phyloP scores from a whole-genome alignment of 345 rosid species.

The Moringa oleifera region DNA sequence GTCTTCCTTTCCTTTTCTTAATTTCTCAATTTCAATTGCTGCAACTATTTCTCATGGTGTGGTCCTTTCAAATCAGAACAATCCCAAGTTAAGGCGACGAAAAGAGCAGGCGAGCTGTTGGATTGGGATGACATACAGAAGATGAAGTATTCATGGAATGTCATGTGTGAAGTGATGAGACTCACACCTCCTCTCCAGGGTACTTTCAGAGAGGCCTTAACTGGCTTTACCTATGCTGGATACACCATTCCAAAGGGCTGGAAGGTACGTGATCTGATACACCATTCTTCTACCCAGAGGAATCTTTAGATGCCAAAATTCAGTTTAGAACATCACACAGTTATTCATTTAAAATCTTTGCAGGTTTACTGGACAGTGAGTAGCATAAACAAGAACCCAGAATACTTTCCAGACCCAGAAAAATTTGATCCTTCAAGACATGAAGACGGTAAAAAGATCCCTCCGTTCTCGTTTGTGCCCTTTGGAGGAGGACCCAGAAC shows the following conservation, averaged over 20 bases:
- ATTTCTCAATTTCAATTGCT: no score
- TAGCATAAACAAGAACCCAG: conserved; percentile 28
- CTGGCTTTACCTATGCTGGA: conserved; percentile 29
- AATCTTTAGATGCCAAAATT: no score
- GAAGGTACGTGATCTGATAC: conserved; percentile 40
- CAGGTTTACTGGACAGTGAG: conserved; percentile 43
- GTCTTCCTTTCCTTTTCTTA: no score
- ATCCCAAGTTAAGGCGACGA: conserved; percentile 31
- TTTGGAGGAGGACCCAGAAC: conserved; percentile 50
- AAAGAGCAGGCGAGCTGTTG: conserved; percentile 24
- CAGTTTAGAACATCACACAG: not conserved
- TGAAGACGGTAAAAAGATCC: conserved; percentile 36
- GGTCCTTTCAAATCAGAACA: conserved; percentile 43
- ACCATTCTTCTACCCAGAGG: no score
- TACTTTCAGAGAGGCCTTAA: conserved; percentile 36
- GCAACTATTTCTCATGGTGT: no score
- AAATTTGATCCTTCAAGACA: conserved; percentile 40
- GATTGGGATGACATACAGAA: conserved; percentile 41
- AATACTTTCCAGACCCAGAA: conserved; percentile 37
- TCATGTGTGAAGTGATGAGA: conserved; percentile 49
- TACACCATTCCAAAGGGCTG: conserved; percentile 45
- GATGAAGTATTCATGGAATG: conserved; percentile 51
- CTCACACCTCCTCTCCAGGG: conserved; percentile 41
- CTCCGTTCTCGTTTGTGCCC: conserved; percentile 40
- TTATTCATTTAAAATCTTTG: not conserved